A percentile compares a stretch with the other conserved stretches of the same genome.
These are phyloP conservation scores for Apiospora saccharicola DNA, from an alignment of 2,329 filamentous ascomycete species.

Conservation along the genomic window DNA sequence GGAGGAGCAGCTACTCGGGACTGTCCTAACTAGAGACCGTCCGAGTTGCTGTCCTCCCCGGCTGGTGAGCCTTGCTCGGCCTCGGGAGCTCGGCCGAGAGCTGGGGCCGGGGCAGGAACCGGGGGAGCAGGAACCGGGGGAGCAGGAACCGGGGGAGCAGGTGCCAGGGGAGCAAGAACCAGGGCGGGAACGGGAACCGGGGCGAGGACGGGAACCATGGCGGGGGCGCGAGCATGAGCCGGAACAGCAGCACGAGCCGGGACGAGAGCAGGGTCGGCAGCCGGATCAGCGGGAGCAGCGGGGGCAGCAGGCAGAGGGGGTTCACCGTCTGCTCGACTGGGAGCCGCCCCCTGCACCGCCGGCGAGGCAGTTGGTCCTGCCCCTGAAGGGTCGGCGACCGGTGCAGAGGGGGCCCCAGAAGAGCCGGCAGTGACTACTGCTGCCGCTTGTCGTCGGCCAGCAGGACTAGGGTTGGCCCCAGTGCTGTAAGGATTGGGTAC, in stretches of 20 bases:
- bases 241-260: background rate
- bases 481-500: background rate
- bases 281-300: background rate
- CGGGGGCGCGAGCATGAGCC: background rate
- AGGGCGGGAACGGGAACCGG: background rate
- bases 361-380: background rate
- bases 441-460: background rate
- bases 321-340: background rate
- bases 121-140: too few species aligned
- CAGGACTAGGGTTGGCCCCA: background rate
- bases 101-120: background rate
- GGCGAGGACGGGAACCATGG: background rate
- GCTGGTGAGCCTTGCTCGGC: background rate
- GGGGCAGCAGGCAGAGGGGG: background rate
- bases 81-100: background rate
- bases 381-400: background rate
- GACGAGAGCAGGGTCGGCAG: too few species aligned
- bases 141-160: background rate
- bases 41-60: background rate
- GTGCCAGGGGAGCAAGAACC: background rate
- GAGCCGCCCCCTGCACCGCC: background rate
- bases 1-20: background rate
- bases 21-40: conserved; percentile 15
- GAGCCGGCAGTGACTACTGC: background rate
- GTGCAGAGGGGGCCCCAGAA: background rate